Evolutionary conservation across 768 basidiomycete species (phyloP), one percentile per base, ranked within the genome.

Genomic region (Termitomyces eurrhizus): DNA sequence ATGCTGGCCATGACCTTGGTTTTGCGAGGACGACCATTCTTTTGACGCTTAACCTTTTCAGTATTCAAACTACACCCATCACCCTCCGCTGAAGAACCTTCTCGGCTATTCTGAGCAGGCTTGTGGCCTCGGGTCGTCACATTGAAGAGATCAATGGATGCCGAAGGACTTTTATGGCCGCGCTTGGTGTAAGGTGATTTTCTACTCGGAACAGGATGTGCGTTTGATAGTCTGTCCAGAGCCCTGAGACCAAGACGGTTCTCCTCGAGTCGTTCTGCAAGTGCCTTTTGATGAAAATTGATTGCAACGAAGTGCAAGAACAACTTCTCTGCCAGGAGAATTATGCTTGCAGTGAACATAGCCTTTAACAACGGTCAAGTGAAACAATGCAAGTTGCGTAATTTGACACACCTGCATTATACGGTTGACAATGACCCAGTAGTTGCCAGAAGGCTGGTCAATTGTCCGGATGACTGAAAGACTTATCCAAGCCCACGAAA

Each of bases 271-370:
- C 90, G 85, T 57, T 92, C 90, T 11, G 88, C 84, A 24, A 92
- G 81, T 1, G 90, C 89, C 58, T 83, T 88, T 63, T 84, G 80
- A 69, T 92, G 90, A 69, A 92, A 93, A 64, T 84, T 89, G 73
- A 91, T 91, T 33, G 91, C 90, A 49, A 92, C 84, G 61, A 86
- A 85, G 66, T 86, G 88, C 36, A 93, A 71, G 70, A 88, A 85
- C 41, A 89, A 70, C 69, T 80, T 81, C 55, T 82, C 79, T 7
- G 70, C 69, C 9, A 81, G 72, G 18, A 81, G 65, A 26, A 83
- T 73, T 32, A 80, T 74, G 21, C 75, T 73, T 29, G 77, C 68
- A 3, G 79, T 71, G 57, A 83, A 83, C 18, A 83, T 68, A 2
- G 78, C 77, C 80, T 80, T 16, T 55, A 58, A 52, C 29, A 53